Evolutionary conservation across 164 flowering plant species (phyloP).

Genomic region (Magnolia officinalis): DNA sequence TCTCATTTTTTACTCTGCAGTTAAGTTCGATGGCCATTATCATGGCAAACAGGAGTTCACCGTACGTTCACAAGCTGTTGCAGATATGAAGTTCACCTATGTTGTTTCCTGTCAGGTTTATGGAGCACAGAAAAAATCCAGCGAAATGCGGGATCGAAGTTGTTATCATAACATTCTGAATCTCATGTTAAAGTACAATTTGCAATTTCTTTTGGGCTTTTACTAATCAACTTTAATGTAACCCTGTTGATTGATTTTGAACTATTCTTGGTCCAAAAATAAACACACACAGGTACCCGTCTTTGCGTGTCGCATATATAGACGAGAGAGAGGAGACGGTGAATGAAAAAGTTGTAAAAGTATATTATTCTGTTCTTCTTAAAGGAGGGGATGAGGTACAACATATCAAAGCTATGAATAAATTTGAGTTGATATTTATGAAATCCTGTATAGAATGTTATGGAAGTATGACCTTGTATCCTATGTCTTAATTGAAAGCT

Average conservation of each 20-base stretch:
- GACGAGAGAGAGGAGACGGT: conserved; percentile 81
- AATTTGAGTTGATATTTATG: background rate
- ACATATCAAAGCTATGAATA: background rate
- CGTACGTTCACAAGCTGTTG: conserved; percentile 62
- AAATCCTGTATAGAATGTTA: background rate
- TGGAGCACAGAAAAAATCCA: conserved; percentile 84
- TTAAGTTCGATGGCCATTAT: conserved; percentile 17
- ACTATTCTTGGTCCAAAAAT: conserved; percentile 1
- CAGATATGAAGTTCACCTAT: conserved; percentile 94
- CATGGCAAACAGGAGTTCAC: conserved; percentile 22
- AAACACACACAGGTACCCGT: conserved; percentile 59
- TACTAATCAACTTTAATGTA: background rate
- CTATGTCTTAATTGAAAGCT: background rate
- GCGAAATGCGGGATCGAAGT: conserved; percentile 53
- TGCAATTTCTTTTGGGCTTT: background rate
- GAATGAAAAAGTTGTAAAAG: conserved; percentile 55
- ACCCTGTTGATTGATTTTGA: conserved; percentile 6
- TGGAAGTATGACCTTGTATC: background rate
- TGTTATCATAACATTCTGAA: conserved; percentile 77
- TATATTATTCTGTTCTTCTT: conserved; percentile 84
- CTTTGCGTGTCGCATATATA: conserved; percentile 90
- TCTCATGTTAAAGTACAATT: conserved; percentile 82
- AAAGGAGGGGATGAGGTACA: conserved; percentile 98
- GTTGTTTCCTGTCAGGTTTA: conserved; percentile 97
- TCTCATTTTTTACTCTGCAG: conserved; percentile 37